Percentiles rank a stretch among this genome's conserved stretches.
Conservation (phyloP, 768 basidiomycete genomes). For the Xerocomellus amylosporus region DNA sequence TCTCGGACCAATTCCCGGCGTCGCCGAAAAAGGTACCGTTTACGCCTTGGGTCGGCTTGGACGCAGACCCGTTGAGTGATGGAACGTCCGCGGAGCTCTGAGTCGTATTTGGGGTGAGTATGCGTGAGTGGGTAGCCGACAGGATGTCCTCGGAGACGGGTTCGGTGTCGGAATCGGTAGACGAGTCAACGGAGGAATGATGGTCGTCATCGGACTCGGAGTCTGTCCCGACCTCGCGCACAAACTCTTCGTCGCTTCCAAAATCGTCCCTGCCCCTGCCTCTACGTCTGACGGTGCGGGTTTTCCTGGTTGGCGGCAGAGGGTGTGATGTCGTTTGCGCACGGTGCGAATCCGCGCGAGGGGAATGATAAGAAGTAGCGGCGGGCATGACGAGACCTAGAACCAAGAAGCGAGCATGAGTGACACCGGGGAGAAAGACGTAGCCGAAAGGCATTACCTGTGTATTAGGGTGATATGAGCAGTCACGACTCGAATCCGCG, state of each 20-base stretch:
- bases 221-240: constrained; percentile 67
- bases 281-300: constrained; percentile 53
- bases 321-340: constrained; percentile 33
- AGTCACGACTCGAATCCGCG: constrained; percentile 21
- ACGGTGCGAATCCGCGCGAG: constrained; percentile 32
- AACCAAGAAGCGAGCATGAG: constrained; percentile 2
- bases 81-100: constrained; percentile 51
- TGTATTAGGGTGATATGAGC: constrained; percentile 28
- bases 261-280: constrained; percentile 57
- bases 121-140: constrained; percentile 47
- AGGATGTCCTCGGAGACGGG: constrained; percentile 63
- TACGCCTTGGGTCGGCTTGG: constrained; percentile 24
- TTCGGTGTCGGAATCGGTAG: constrained; percentile 70
- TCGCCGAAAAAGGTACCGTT: constrained; percentile 54
- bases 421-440: constrained; percentile 21
- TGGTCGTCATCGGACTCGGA: constrained; percentile 64
- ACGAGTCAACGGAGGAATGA: constrained; percentile 55
- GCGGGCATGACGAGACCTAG: constrained; percentile 46
- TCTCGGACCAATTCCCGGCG: constrained; percentile 72
- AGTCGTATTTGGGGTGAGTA: constrained; percentile 66
- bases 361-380: constrained; percentile 35
- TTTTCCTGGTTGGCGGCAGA: constrained; percentile 33
- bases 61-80: constrained; percentile 22
- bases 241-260: constrained; percentile 77
- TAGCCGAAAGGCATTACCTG: constrained; percentile 35